phyloP scores from a whole-genome alignment of 1,284 basidiomycete genomes.

The Chalciporus sp. region DNA sequence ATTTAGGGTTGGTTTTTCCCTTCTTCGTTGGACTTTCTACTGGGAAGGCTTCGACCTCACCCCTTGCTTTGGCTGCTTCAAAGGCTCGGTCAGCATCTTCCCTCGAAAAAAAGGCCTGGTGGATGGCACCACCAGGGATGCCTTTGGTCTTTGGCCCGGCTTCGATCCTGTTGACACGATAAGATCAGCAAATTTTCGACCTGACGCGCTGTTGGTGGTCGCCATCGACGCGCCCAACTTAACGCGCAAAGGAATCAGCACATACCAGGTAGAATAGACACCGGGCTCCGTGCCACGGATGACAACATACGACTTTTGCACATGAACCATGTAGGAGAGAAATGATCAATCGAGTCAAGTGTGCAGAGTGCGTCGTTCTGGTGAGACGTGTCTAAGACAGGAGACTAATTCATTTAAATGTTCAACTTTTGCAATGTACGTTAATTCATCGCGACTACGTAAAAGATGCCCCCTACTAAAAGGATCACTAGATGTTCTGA shows the following conservation, averaged over 20 bases:
- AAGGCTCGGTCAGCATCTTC: constrained; percentile 48
- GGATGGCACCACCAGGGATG: constrained; percentile 43
- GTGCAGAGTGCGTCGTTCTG: constrained; percentile 1
- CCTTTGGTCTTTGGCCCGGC: constrained; percentile 41
- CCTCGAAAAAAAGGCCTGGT: constrained; percentile 44
- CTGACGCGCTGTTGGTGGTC: constrained; percentile 17
- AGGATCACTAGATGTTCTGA: background rate
- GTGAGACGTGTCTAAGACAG: constrained; percentile 21
- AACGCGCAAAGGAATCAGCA: constrained; percentile 15
- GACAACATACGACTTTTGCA: constrained; percentile 47
- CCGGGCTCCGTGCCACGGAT: constrained; percentile 46
- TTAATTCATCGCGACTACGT: constrained; percentile 17
- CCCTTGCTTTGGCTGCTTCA: constrained; percentile 31
- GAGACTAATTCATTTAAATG: constrained; percentile 20
- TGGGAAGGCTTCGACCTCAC: constrained; percentile 25
- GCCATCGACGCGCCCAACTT: background rate
- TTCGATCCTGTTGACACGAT: constrained; percentile 42
- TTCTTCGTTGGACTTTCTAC: background rate
- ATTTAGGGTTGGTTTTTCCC: background rate
- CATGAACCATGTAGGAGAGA: constrained; percentile 36
- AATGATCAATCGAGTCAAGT: background rate
- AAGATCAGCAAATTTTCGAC: constrained; percentile 6
- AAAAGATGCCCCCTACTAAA: constrained; percentile 3
- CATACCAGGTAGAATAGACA: constrained; percentile 50
- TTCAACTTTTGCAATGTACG: constrained; percentile 21